These are phyloP conservation scores for Tulasnella sp. DNA, from an alignment of 768 basidiomycete species.

Conservation along the genomic window DNA sequence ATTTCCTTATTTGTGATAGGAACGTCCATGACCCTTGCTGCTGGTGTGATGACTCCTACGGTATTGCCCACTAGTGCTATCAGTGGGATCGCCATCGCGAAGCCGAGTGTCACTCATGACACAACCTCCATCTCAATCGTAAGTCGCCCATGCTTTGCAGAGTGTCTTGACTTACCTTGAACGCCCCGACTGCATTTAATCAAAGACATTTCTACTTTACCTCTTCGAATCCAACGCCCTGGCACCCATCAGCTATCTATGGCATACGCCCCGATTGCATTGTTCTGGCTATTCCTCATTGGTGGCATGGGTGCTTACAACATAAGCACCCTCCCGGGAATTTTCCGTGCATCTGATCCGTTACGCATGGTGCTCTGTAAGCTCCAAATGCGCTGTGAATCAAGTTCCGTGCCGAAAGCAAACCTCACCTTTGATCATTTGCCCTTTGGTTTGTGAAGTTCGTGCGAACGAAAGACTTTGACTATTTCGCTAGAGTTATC, in stretches of 20 bases:
- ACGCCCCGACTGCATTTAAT: too few species aligned
- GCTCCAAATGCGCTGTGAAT: constrained; percentile 23
- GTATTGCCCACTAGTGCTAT: constrained; percentile 60
- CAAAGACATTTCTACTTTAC: constrained; percentile 40
- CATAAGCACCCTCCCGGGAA: constrained; percentile 41
- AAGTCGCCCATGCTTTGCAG: constrained; percentile 18
- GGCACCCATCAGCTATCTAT: constrained; percentile 44
- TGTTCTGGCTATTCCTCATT: constrained; percentile 45
- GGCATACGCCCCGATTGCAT: constrained; percentile 47
- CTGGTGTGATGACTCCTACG: constrained; percentile 57
- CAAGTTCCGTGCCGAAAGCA: neutral
- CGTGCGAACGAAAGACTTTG: constrained; percentile 50
- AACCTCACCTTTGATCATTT: constrained; percentile 23
- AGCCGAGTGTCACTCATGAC: constrained; percentile 34
- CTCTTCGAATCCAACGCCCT: constrained; percentile 51
- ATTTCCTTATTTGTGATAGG: constrained; percentile 34
- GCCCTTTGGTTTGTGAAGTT: too few species aligned
- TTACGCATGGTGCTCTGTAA: constrained; percentile 51
- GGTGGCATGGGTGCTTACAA: constrained; percentile 47
- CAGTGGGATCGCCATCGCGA: constrained; percentile 52
- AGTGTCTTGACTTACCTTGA: neutral
- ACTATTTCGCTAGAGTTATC: constrained; percentile 49
- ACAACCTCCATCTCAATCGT: constrained; percentile 52
- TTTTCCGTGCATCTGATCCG: constrained; percentile 57
- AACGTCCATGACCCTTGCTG: constrained; percentile 54